phyloP scores from a whole-genome alignment of 768 basidiomycete genomes.

The Leccinum obscurum region DNA sequence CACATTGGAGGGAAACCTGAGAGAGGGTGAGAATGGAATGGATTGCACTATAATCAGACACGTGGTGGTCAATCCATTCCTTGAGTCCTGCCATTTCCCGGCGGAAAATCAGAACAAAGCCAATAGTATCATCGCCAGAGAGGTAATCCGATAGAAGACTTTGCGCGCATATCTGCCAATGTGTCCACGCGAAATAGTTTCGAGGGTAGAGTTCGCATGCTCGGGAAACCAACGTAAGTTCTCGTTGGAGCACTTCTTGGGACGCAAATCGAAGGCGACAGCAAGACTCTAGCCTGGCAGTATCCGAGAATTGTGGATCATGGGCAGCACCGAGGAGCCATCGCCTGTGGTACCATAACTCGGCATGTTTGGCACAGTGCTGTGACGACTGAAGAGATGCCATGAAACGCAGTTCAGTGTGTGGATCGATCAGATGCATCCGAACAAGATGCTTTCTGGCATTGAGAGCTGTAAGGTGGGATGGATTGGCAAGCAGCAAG shows the following conservation, averaged over 20 bases:
- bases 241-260: constrained; percentile 39
- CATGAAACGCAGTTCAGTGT: constrained; percentile 49
- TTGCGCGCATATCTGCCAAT: constrained; percentile 54
- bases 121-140: constrained; percentile 12
- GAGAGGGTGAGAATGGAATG: constrained; percentile 51
- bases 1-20: constrained; percentile 10
- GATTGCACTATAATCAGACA: constrained; percentile 67
- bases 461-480: constrained; percentile 69
- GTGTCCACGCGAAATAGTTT: constrained; percentile 75
- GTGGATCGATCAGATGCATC: constrained; percentile 35
- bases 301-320: constrained; percentile 20
- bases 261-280: constrained; percentile 26
- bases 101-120: constrained; percentile 35
- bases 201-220: constrained; percentile 66
- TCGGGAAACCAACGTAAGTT: constrained; percentile 46
- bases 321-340: constrained; percentile 51
- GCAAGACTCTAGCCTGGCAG: neutral
- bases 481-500: constrained; percentile 66
- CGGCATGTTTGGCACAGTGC: constrained; percentile 62
- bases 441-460: constrained; percentile 53
- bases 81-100: constrained; percentile 40
- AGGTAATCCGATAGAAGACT: constrained; percentile 23
- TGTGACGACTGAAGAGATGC: constrained; percentile 50
- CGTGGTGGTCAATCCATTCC: constrained; percentile 60
- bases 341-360: constrained; percentile 69